These are phyloP conservation scores for Hypoxylon intermedium DNA, from an alignment of 495 filamentous ascomycete species.

Conservation along the genomic window DNA sequence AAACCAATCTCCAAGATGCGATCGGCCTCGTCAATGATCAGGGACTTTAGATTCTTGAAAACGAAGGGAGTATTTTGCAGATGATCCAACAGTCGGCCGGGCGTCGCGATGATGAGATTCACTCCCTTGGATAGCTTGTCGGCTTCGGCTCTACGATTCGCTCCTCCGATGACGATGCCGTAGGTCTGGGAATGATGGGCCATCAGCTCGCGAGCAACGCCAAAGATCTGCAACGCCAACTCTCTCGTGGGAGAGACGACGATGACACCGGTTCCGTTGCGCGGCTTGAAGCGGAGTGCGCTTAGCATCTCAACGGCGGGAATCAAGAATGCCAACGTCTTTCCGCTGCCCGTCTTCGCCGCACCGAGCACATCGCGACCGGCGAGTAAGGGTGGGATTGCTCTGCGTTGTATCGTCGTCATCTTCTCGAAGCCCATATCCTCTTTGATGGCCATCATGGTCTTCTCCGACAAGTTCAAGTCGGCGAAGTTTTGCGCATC, in stretches of 20 bases:
- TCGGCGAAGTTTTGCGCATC: slow-evolving; percentile 69
- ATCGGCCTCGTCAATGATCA: slow-evolving; percentile 93
- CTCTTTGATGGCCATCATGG: slow-evolving; percentile 78
- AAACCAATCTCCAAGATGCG: slow-evolving; percentile 96
- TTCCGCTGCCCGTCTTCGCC: slow-evolving; percentile 95
- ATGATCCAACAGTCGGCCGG: slow-evolving; percentile 91
- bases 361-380: slow-evolving; percentile 93
- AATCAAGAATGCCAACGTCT: slow-evolving; percentile 94
- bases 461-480: slow-evolving; percentile 84
- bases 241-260: slow-evolving; percentile 89
- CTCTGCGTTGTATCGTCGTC: slow-evolving; percentile 93
- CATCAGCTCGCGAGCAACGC: slow-evolving; percentile 91
- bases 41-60: slow-evolving; percentile 87
- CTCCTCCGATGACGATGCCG: slow-evolving; percentile 94
- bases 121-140: slow-evolving; percentile 94
- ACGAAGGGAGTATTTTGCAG: slow-evolving; percentile 93
- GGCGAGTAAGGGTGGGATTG: slow-evolving; percentile 85
- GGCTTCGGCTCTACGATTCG: slow-evolving; percentile 88
- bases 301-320: slow-evolving; percentile 94
- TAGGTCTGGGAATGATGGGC: slow-evolving; percentile 81
- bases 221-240: slow-evolving; percentile 94
- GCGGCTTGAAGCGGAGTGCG: slow-evolving; percentile 82
- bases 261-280: slow-evolving; percentile 82
- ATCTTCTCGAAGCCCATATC: slow-evolving; percentile 93
- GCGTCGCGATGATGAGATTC: slow-evolving; percentile 92